Evolutionary conservation across 805 yeast species (phyloP).

Genomic region (Ogataea dorogensis): DNA sequence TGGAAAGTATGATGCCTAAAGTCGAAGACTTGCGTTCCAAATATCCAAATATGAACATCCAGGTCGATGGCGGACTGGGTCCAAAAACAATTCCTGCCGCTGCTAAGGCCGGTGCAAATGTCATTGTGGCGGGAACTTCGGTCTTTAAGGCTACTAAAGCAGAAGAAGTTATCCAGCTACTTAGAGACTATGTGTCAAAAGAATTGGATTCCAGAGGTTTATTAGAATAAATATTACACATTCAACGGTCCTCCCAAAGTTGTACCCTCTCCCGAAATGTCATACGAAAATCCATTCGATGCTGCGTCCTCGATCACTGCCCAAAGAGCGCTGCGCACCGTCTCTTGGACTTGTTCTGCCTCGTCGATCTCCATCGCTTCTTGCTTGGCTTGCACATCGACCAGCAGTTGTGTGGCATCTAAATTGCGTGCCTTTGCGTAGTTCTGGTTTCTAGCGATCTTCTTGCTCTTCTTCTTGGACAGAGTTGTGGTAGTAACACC

Average conservation of each 20-base stretch:
- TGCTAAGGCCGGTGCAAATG: slow-evolving; percentile 96
- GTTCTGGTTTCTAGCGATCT: slow-evolving; percentile 74
- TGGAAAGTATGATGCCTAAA: slow-evolving; percentile 95
- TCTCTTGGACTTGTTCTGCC: slow-evolving; percentile 37
- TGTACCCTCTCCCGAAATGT: slow-evolving; percentile 68
- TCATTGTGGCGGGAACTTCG: slow-evolving; percentile 96
- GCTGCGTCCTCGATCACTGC: slow-evolving; percentile 61
- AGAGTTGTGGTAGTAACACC: slow-evolving; percentile 55
- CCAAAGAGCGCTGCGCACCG: slow-evolving; percentile 69
- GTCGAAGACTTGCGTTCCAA: slow-evolving; percentile 71
- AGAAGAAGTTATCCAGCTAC: slow-evolving; percentile 62
- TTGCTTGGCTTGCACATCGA: slow-evolving; percentile 47
- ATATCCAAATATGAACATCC: slow-evolving; percentile 81
- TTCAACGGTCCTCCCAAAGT: slow-evolving; percentile 70
- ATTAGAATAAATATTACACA: slow-evolving; percentile 16
- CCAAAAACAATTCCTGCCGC: slow-evolving; percentile 82
- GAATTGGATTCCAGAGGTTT: slow-evolving; percentile 49
- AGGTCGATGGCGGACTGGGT: slow-evolving; percentile 97
- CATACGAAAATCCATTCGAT: slow-evolving; percentile 40
- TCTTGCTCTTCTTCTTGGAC: slow-evolving; percentile 75
- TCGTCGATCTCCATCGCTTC: slow-evolving; percentile 55
- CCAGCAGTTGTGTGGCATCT: slow-evolving; percentile 39
- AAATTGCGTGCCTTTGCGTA: slow-evolving; percentile 59
- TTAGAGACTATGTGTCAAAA: slow-evolving; percentile 60
- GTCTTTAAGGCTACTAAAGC: slow-evolving; percentile 87